Conservation (phyloP, 2,329 filamentous ascomycete species). For the Elsinoe arachidis region DNA sequence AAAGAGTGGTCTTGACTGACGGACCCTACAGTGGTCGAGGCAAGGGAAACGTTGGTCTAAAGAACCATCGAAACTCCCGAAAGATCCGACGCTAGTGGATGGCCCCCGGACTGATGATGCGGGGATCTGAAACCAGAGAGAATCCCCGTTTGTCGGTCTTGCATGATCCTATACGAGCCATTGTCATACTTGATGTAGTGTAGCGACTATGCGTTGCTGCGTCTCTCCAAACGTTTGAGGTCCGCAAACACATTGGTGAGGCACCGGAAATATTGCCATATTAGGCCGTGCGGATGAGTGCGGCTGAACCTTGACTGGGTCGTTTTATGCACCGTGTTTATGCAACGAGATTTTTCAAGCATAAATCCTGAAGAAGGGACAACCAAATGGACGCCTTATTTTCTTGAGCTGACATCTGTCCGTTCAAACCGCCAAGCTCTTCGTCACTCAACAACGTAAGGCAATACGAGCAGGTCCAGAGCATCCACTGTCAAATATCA, state of each 20-base stretch:
- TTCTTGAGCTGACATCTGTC: neutral
- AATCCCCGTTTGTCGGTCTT: neutral
- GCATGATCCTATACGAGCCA: neutral
- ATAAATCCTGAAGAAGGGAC: neutral
- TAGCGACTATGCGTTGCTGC: neutral
- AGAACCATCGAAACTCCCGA: neutral
- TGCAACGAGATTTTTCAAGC: neutral
- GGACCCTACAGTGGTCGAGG: too few species aligned
- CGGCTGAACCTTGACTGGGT: neutral
- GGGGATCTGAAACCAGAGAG: neutral
- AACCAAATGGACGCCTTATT: neutral
- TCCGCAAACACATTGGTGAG: neutral
- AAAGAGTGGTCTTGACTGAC: too few species aligned
- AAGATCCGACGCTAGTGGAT: neutral
- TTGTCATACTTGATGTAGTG: neutral
- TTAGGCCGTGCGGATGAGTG: neutral
- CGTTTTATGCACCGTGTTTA: neutral
- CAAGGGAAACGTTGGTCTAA: too few species aligned
- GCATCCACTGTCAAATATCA: neutral
- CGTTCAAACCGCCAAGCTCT: neutral
- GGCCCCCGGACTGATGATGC: neutral
- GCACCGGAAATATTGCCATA: neutral
- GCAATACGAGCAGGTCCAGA: neutral
- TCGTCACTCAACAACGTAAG: neutral
- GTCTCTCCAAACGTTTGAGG: neutral